These are phyloP conservation scores for Penicillium freii DNA, from an alignment of 2,329 filamentous ascomycete species.

Conservation along the genomic window DNA sequence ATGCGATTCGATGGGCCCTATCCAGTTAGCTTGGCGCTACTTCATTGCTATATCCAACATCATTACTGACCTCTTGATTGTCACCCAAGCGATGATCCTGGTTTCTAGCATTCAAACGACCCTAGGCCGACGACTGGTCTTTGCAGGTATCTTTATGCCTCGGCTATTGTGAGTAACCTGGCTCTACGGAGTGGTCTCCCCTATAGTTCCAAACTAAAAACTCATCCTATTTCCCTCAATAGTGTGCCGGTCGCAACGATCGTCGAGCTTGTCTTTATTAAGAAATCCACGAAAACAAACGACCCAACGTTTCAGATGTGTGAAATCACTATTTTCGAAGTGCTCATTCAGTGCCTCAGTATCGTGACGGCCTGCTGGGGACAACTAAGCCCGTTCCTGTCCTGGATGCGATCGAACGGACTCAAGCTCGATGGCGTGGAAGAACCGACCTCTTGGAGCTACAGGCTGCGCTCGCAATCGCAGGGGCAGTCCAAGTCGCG, in stretches of 20 bases:
- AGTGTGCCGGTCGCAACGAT: conserved; percentile 18
- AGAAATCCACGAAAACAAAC: conserved; percentile 3
- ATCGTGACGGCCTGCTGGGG: conserved; percentile 27
- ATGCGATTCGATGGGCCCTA: neutral
- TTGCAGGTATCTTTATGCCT: conserved; percentile 23
- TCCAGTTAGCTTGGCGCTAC: conserved; percentile 18
- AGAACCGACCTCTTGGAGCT: conserved; percentile 8
- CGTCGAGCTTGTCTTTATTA: conserved; percentile 15
- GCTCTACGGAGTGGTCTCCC: neutral
- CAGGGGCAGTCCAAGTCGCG: neutral
- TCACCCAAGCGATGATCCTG: conserved; percentile 21
- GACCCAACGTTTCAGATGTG: conserved; percentile 22
- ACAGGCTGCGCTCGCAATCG: conserved; percentile 6
- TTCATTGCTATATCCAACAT: conserved; percentile 22
- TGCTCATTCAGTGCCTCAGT: conserved; percentile 23
- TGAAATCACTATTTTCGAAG: conserved; percentile 18
- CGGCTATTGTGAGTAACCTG: conserved; percentile 18
- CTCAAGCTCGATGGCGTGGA: conserved; percentile 17
- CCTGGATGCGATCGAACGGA: conserved; percentile 8
- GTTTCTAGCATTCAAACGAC: conserved; percentile 23
- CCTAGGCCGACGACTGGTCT: conserved; percentile 16
- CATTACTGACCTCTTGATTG: conserved; percentile 22
- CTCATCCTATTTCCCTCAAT: neutral
- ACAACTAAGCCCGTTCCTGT: conserved; percentile 24
- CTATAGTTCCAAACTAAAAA: neutral